These are phyloP conservation scores for Escovopsis sp. DNA, from an alignment of 2,329 filamentous ascomycete genomes.

Conservation along the genomic window DNA sequence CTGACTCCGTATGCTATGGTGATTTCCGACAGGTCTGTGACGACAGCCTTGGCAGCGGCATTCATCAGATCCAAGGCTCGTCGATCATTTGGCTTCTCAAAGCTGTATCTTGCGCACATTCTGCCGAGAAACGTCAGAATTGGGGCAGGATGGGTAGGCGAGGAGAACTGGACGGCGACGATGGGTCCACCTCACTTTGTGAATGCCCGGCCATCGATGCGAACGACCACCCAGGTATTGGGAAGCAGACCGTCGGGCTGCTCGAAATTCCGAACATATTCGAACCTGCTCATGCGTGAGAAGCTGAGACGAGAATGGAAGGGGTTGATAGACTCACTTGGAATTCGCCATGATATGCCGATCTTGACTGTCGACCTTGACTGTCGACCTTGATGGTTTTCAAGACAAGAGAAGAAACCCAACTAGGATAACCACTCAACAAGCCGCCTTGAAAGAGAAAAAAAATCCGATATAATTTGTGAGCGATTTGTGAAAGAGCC, in stretches of 20 bases:
- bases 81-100: constrained; percentile 84
- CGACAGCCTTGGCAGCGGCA: constrained; percentile 68
- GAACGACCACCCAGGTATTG: constrained; percentile 91
- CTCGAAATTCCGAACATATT: constrained; percentile 88
- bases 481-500: too few species aligned
- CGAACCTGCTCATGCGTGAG: constrained; percentile 47
- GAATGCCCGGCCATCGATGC: constrained; percentile 88
- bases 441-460: too few species aligned
- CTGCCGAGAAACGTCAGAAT: constrained; percentile 26
- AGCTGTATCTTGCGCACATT: constrained; percentile 68
- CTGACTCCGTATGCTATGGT: constrained; percentile 84
- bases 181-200: constrained; percentile 53
- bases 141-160: too few species aligned
- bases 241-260: constrained; percentile 64
- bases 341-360: constrained; percentile 36
- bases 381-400: not conserved
- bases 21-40: constrained; percentile 72
- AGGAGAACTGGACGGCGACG: not conserved
- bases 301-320: not conserved
- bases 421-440: constrained; percentile 3
- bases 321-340: constrained; percentile 21
- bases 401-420: not conserved
- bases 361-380: not conserved
- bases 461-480: too few species aligned
- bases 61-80: constrained; percentile 91